These are phyloP conservation scores for Epithemia pelagica DNA, from an alignment of 108 stramenopile species.

Conservation along the genomic window DNA sequence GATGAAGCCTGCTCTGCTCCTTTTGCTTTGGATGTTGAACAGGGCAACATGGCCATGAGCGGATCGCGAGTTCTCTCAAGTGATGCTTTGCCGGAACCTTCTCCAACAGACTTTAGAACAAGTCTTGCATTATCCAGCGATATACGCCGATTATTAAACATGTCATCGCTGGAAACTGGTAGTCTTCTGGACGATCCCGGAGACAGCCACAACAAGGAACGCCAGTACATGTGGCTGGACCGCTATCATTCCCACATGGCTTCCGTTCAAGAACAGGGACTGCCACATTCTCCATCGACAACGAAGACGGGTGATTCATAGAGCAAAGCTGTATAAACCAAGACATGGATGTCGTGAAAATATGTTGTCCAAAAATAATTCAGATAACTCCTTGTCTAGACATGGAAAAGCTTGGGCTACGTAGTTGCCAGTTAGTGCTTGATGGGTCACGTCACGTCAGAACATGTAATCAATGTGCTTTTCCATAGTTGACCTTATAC, in stretches of 20 bases:
- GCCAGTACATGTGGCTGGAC: slow-evolving; percentile 10
- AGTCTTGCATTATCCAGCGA: slow-evolving; percentile 8
- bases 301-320: too few species aligned
- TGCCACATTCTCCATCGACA: too few species aligned
- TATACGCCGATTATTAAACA: slow-evolving; percentile 8
- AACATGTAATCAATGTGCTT: too few species aligned
- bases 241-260: slow-evolving; percentile 8
- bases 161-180: slow-evolving; percentile 16
- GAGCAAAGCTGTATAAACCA: too few species aligned
- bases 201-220: neutral
- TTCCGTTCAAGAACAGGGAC: neutral
- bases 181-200: slow-evolving; percentile 1
- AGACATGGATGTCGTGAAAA: too few species aligned
- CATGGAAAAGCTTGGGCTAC: too few species aligned
- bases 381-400: too few species aligned
- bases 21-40: neutral
- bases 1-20: neutral
- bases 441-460: too few species aligned
- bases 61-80: neutral
- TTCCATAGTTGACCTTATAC: slow-evolving; percentile 45
- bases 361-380: too few species aligned
- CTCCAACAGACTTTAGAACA: neutral
- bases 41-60: neutral
- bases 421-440: too few species aligned
- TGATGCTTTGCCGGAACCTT: neutral